A percentile compares a stretch with the other conserved stretches of the same genome.
Conservation (phyloP, 2,329 filamentous ascomycete species). For the Calonectria honghensis region DNA sequence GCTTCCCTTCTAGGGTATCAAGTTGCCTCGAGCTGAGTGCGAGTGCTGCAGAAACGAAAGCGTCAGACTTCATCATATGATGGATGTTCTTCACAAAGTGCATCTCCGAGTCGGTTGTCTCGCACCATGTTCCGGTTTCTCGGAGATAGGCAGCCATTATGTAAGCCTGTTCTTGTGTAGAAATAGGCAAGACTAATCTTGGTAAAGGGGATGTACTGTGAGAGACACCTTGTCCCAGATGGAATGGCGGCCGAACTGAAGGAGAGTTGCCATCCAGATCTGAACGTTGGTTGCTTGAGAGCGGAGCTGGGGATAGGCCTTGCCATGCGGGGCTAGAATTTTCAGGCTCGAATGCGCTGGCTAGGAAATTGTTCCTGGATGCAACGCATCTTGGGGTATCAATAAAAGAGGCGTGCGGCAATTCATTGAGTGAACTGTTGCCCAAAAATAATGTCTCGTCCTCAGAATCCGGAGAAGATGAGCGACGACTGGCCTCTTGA, state of each 20-base stretch:
- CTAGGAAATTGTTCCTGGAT: slow-evolving; percentile 39
- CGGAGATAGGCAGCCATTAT: slow-evolving; percentile 9
- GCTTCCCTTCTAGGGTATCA: neutral
- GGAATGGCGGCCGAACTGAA: neutral
- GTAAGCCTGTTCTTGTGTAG: neutral
- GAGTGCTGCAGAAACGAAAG: neutral
- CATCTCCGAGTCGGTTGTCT: neutral
- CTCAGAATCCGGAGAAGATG: neutral
- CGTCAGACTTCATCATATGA: slow-evolving; percentile 5
- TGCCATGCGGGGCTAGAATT: neutral
- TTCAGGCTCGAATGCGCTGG: neutral
- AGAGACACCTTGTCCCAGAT: neutral
- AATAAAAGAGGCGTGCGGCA: neutral
- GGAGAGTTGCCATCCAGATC: slow-evolving; percentile 1
- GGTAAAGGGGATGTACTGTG: neutral
- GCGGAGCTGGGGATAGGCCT: neutral
- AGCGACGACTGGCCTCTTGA: neutral
- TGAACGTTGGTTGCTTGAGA: neutral
- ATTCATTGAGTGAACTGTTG: neutral
- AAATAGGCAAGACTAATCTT: neutral
- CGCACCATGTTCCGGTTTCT: slow-evolving; percentile 6
- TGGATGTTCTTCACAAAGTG: slow-evolving; percentile 12
- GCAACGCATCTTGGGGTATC: neutral
- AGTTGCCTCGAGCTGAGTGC: neutral
- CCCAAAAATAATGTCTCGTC: neutral